These are phyloP conservation scores for Rasamsonia emersonii DNA, from an alignment of 2,329 filamentous ascomycete genomes.

Conservation along the genomic window DNA sequence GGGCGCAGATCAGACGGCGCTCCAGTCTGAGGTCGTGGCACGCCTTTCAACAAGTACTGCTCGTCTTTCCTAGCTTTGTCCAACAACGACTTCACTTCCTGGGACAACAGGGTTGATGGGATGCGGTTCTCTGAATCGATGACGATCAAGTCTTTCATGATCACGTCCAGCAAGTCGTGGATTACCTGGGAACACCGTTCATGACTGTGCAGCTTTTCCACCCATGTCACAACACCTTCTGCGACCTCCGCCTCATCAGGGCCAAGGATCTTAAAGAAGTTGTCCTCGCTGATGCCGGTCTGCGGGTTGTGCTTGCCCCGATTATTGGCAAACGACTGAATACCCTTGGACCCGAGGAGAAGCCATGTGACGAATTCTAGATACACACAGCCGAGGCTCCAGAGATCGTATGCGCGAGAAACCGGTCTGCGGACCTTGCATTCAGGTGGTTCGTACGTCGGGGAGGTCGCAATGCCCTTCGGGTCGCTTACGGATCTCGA, in stretches of 20 bases:
- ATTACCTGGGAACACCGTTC: background rate
- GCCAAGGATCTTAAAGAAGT: background rate
- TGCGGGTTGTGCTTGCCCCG: constrained; percentile 1
- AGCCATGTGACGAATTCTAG: constrained; percentile 32
- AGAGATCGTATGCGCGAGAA: constrained; percentile 17
- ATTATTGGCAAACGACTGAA: constrained; percentile 4
- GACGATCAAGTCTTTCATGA: background rate
- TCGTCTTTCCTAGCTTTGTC: too few species aligned
- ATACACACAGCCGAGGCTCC: constrained; percentile 27
- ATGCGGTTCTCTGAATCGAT: background rate
- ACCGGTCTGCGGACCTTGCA: constrained; percentile 14
- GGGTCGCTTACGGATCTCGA: constrained; percentile 20
- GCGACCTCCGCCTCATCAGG: background rate
- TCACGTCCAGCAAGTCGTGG: background rate
- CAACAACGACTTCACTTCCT: too few species aligned
- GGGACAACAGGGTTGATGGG: too few species aligned
- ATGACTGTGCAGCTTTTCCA: background rate
- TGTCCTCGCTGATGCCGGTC: background rate
- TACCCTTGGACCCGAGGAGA: constrained; percentile 14
- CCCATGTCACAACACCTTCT: background rate
- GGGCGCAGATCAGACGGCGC: too few species aligned
- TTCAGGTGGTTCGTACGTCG: constrained; percentile 35
- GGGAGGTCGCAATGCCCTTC: constrained; percentile 9
- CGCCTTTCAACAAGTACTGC: too few species aligned
- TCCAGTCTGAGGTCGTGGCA: too few species aligned